Conservation (phyloP, 2,329 filamentous ascomycete species). For the Calonectria ilicicola region DNA sequence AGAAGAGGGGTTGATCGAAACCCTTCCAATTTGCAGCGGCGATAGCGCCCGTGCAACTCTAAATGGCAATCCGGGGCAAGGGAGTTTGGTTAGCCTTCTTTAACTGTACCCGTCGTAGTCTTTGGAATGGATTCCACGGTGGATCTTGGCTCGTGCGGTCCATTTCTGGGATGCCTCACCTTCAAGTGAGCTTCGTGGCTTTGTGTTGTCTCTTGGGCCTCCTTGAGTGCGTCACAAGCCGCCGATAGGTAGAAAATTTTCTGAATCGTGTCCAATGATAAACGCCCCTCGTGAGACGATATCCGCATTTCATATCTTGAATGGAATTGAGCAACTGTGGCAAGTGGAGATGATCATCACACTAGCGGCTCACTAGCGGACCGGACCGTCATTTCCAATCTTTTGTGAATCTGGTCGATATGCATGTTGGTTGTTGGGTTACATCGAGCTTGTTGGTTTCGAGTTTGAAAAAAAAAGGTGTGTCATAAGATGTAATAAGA, state of each 20-base stretch:
- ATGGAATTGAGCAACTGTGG: not conserved
- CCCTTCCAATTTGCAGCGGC: not conserved
- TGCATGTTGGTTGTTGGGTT: not conserved
- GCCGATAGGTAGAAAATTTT: not conserved
- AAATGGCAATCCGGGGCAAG: not conserved
- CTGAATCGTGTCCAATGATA: not conserved
- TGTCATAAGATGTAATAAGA: no score
- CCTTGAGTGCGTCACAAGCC: not conserved
- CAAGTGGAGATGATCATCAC: not conserved
- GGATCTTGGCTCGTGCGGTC: no score
- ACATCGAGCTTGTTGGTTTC: not conserved
- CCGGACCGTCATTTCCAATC: not conserved
- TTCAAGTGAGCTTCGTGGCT: not conserved
- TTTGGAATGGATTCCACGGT: not conserved
- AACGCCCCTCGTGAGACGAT: no score
- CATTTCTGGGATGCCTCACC: not conserved
- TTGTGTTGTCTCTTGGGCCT: not conserved
- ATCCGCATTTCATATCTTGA: not conserved
- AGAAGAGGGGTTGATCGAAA: no score
- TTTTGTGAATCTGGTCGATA: not conserved
- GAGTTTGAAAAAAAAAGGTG: no score
- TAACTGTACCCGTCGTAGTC: not conserved
- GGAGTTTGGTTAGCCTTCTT: not conserved
- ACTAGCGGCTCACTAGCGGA: not conserved
- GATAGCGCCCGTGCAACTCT: not conserved